phyloP scores from a whole-genome alignment of 2,329 filamentous ascomycete genomes.

The Penicillium sp. region DNA sequence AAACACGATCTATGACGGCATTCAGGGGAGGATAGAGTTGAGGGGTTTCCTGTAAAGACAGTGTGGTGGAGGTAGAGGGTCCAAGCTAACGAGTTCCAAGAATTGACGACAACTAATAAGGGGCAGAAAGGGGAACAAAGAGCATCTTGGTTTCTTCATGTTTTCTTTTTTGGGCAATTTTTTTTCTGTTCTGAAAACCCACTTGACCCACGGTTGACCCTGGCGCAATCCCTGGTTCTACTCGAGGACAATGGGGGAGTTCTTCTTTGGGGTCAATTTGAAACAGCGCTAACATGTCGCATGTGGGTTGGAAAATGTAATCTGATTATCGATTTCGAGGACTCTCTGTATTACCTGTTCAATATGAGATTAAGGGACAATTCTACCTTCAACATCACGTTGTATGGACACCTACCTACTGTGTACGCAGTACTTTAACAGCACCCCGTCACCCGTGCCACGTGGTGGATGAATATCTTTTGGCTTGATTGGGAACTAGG shows the following conservation, averaged over 20 bases:
- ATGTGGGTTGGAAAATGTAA: neutral
- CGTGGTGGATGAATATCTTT: no score
- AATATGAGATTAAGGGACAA: no score
- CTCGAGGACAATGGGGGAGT: neutral
- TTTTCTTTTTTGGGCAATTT: slow-evolving; percentile 3
- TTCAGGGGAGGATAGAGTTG: slow-evolving; percentile 15
- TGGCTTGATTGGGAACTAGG: slow-evolving; percentile 17
- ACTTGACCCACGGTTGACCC: slow-evolving; percentile 7
- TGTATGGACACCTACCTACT: neutral
- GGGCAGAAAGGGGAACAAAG: neutral
- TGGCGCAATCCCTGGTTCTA: slow-evolving; percentile 9
- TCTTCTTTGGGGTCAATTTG: neutral
- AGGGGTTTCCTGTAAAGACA: slow-evolving; percentile 8
- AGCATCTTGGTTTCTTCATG: neutral
- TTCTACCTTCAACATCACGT: neutral
- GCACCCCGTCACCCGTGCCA: no score
- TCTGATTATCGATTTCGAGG: neutral
- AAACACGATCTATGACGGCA: slow-evolving; percentile 29
- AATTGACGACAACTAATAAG: neutral
- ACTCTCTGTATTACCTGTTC: neutral
- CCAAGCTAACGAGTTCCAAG: slow-evolving; percentile 4
- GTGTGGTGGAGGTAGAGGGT: slow-evolving; percentile 3
- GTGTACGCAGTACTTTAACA: neutral
- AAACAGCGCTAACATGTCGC: slow-evolving; percentile 1
- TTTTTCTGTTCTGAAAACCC: neutral